Conservation (phyloP, 2,329 filamentous ascomycete species). For the Pyrenophora teres region DNA sequence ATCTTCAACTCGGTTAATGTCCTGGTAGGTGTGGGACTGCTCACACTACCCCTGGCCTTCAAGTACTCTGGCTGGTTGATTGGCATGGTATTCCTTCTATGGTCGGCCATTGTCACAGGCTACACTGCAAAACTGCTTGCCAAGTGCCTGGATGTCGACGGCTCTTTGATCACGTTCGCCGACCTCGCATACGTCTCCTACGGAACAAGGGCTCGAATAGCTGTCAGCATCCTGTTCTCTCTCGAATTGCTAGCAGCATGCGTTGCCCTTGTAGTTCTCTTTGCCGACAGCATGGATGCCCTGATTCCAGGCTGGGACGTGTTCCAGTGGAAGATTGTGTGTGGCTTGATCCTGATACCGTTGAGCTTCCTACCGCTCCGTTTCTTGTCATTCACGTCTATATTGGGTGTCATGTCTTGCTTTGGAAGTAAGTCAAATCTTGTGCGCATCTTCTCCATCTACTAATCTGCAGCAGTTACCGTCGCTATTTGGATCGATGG, state of each 20-base stretch:
- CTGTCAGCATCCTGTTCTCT: conserved; percentile 84
- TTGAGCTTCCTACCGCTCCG: conserved; percentile 84
- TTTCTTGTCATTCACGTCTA: conserved; percentile 84
- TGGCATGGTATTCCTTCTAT: conserved; percentile 73
- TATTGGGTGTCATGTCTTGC: conserved; percentile 89
- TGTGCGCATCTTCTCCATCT: not conserved
- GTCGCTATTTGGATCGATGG: conserved; percentile 82
- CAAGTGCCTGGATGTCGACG: conserved; percentile 86
- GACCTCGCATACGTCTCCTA: conserved; percentile 92
- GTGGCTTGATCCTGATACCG: conserved; percentile 76
- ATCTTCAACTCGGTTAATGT: conserved; percentile 97
- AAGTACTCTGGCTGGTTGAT: conserved; percentile 88
- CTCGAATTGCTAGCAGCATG: conserved; percentile 86
- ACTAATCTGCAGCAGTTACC: conserved; percentile 66
- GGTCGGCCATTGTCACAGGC: conserved; percentile 75
- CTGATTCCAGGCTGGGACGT: conserved; percentile 73
- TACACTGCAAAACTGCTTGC: conserved; percentile 87
- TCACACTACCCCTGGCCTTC: conserved; percentile 86
- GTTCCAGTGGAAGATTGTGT: conserved; percentile 82
- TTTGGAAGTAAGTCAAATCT: conserved; percentile 72
- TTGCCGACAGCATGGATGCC: conserved; percentile 85
- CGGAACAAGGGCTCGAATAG: conserved; percentile 77
- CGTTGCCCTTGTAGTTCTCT: conserved; percentile 89
- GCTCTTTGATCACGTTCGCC: conserved; percentile 87
- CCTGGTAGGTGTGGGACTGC: conserved; percentile 83